phyloP scores from a whole-genome alignment of 179 eudicot species.

The Beta lomatogona region DNA sequence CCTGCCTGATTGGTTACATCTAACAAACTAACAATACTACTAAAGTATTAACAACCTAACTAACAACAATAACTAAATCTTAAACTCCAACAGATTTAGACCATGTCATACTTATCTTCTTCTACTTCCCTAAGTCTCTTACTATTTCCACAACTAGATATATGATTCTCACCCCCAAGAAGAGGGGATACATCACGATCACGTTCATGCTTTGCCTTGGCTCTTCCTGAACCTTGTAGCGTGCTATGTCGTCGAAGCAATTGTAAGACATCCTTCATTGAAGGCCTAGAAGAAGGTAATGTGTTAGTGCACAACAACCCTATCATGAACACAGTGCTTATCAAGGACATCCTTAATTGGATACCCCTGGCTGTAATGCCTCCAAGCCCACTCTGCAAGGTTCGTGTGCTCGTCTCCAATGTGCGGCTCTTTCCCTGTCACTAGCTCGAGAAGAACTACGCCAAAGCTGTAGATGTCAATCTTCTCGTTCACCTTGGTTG shows the following conservation, averaged over 20 bases:
- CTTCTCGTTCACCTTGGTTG: constrained; percentile 59
- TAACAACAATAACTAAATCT: no score
- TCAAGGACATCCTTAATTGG: constrained; percentile 55
- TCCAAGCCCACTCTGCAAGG: constrained; percentile 66
- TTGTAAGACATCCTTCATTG: constrained; percentile 74
- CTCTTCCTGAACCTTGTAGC: constrained; percentile 24
- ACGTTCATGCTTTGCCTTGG: constrained; percentile 35
- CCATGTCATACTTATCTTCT: constrained; percentile 35
- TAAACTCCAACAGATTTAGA: constrained; percentile 26
- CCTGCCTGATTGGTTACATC: no score
- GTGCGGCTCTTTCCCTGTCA: constrained; percentile 61
- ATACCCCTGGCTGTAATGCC: constrained; percentile 44
- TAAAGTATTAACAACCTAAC: no score
- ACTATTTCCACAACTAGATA: constrained; percentile 44
- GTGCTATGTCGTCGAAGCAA: constrained; percentile 42
- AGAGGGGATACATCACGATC: constrained; percentile 56
- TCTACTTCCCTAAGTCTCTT: constrained; percentile 26
- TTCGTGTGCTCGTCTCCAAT: constrained; percentile 43
- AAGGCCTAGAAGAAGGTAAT: constrained; percentile 62
- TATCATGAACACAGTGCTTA: constrained; percentile 48
- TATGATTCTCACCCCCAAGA: constrained; percentile 41
- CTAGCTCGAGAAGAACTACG: constrained; percentile 69
- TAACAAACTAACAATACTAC: no score
- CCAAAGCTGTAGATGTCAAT: constrained; percentile 78
- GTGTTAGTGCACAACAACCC: constrained; percentile 72